Conservation (phyloP, 129 eudicot genomes). For the Pulicaria dysenterica region DNA sequence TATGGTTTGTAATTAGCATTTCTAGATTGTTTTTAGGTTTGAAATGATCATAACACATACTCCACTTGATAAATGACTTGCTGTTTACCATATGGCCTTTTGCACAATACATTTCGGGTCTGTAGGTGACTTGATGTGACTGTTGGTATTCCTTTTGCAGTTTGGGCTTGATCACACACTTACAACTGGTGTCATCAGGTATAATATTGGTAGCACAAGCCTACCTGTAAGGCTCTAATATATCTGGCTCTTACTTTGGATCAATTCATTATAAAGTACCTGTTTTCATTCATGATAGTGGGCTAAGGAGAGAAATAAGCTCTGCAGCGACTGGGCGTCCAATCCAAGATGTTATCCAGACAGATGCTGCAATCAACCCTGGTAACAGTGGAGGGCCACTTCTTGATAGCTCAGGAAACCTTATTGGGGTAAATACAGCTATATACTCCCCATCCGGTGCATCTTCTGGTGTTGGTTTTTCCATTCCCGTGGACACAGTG, state of each 20-base stretch:
- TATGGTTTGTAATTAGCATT: no score
- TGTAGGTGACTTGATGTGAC: not conserved
- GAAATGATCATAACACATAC: no score
- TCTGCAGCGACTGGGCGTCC: conserved; percentile 96
- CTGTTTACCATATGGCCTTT: not conserved
- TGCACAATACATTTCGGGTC: not conserved
- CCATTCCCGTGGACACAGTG: conserved; percentile 95
- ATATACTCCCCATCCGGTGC: conserved; percentile 94
- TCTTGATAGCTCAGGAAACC: conserved; percentile 82
- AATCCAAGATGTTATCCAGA: conserved; percentile 90
- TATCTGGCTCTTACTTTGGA: not conserved
- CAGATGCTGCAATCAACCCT: conserved; percentile 96
- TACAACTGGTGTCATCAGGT: conserved; percentile 96
- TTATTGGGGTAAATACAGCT: conserved; percentile 87
- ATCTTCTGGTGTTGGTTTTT: conserved; percentile 88
- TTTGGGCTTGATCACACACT: conserved; percentile 98
- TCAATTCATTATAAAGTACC: not conserved
- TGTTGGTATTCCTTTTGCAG: conserved; percentile 44
- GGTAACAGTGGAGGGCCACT: conserved; percentile 96
- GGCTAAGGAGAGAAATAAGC: conserved; percentile 87
- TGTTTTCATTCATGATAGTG: conserved; percentile 48
- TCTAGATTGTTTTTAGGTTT: no score
- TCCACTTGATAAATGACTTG: no score
- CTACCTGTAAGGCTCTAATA: not conserved
- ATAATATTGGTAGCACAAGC: not conserved